A percentile compares a stretch with the other conserved stretches of the same genome.
Evolutionary conservation across 371 early-diverging fungal species (phyloP).

Genomic region (Rhizopus sp.): DNA sequence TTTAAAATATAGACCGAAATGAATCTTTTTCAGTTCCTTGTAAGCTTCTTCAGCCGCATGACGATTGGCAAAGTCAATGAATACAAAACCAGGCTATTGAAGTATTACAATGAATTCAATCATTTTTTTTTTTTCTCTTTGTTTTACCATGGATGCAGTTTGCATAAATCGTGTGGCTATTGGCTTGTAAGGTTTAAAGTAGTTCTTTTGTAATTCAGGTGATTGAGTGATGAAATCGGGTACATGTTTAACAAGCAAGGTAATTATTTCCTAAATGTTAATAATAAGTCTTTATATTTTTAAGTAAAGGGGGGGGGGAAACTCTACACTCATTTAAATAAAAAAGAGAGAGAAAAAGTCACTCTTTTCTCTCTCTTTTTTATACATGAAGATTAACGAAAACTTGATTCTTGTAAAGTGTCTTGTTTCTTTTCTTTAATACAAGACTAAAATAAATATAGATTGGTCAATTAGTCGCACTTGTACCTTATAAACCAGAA

Average conservation of each 20-base stretch:
- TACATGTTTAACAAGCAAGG: constrained; percentile 40
- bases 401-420: constrained; percentile 34
- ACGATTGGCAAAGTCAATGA: constrained; percentile 49
- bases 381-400: constrained; percentile 38
- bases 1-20: constrained; percentile 36
- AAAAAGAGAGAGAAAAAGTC: neutral
- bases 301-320: no score
- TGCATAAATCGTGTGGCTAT: constrained; percentile 39
- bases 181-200: constrained; percentile 38
- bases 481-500: constrained; percentile 84
- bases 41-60: constrained; percentile 36
- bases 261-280: constrained; percentile 16
- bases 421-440: neutral
- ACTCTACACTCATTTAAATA: neutral
- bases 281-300: neutral
- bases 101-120: neutral
- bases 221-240: constrained; percentile 30
- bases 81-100: constrained; percentile 46
- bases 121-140: neutral
- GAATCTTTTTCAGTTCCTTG: constrained; percentile 24
- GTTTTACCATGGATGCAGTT: constrained; percentile 39
- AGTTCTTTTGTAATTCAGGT: constrained; percentile 21
- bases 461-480: constrained; percentile 66
- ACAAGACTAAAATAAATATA: constrained; percentile 19
- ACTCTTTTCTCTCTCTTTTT: constrained; percentile 1